phyloP scores from a whole-genome alignment of 805 yeast genomes.

The Saturnispora saitoi region DNA sequence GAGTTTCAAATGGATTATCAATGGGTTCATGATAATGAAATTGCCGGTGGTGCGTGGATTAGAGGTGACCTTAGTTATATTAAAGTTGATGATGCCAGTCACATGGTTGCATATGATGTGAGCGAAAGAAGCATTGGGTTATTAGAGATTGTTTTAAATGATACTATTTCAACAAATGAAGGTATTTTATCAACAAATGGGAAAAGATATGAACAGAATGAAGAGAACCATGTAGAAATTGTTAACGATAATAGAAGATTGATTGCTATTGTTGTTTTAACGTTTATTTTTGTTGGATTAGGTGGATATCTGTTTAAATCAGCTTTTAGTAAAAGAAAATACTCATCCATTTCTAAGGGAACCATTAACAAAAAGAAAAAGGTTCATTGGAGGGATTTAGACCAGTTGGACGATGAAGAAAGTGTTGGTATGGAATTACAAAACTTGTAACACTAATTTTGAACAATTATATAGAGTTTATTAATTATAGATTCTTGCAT shows the following conservation, averaged over 20 bases:
- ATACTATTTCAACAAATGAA: constrained; percentile 13
- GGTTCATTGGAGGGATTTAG: constrained; percentile 28
- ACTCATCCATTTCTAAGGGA: constrained; percentile 1
- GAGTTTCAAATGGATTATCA: constrained; percentile 16
- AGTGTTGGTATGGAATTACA: background rate
- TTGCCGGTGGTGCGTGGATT: constrained; percentile 32
- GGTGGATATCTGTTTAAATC: constrained; percentile 7
- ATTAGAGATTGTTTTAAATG: constrained; percentile 35
- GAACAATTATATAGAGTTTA: background rate
- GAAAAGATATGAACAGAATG: background rate
- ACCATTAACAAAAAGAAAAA: constrained; percentile 24
- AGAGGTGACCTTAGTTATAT: constrained; percentile 74
- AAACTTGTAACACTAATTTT: background rate
- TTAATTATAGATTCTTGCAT: background rate
- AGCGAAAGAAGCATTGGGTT: constrained; percentile 64
- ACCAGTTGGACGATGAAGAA: constrained; percentile 8
- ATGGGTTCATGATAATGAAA: constrained; percentile 38
- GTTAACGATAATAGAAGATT: background rate
- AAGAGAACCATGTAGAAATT: background rate
- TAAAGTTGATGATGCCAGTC: constrained; percentile 68
- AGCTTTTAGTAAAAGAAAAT: constrained; percentile 1
- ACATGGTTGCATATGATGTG: constrained; percentile 87
- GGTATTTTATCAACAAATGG: constrained; percentile 6
- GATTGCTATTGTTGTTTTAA: constrained; percentile 6
- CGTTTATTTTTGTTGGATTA: constrained; percentile 2